Percentiles rank a stretch among this genome's conserved stretches.
These are phyloP conservation scores for Lepiota brunneoincarnata DNA, from an alignment of 768 basidiomycete genomes.

Conservation along the genomic window DNA sequence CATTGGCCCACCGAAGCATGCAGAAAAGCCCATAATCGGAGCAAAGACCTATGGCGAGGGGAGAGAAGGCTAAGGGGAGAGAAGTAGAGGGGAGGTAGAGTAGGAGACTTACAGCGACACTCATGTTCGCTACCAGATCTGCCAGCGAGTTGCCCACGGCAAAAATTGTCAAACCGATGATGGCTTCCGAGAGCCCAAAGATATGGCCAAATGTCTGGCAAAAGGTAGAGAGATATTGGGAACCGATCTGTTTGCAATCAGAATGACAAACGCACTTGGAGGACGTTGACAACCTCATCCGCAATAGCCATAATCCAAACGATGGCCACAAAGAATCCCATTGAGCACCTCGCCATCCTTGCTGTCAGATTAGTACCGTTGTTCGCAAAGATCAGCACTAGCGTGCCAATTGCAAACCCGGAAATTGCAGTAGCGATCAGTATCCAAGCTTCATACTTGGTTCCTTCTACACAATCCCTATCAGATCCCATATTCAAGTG, in stretches of 20 bases:
- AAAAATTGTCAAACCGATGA: conserved; percentile 95
- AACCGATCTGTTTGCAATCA: not conserved
- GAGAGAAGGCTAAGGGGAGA: not conserved
- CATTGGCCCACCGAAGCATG: conserved; percentile 93
- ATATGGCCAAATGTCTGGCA: conserved; percentile 88
- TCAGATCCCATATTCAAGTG: conserved; percentile 3
- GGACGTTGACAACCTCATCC: conserved; percentile 89
- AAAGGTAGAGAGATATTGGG: conserved; percentile 4
- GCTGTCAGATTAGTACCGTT: conserved; percentile 55
- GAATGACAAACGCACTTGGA: conserved; percentile 55
- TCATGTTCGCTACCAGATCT: conserved; percentile 96
- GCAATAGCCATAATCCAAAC: conserved; percentile 99
- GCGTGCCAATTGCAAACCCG: conserved; percentile 50
- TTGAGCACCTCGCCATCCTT: conserved; percentile 73
- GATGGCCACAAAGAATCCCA: conserved; percentile 88
- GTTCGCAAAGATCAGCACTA: conserved; percentile 59
- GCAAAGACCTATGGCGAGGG: conserved; percentile 60
- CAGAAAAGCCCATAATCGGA: conserved; percentile 93
- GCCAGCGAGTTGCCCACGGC: conserved; percentile 96
- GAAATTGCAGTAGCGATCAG: conserved; percentile 50
- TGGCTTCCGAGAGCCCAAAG: conserved; percentile 94
- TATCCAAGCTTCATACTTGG: conserved; percentile 44
- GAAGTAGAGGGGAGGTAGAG: not conserved
- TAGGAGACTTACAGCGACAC: conserved; percentile 67
- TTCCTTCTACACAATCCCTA: conserved; percentile 36